A percentile compares a stretch with the other conserved stretches of the same genome.
Evolutionary conservation across 345 rosid species (phyloP).

Genomic region (Leavenworthia alabamica): DNA sequence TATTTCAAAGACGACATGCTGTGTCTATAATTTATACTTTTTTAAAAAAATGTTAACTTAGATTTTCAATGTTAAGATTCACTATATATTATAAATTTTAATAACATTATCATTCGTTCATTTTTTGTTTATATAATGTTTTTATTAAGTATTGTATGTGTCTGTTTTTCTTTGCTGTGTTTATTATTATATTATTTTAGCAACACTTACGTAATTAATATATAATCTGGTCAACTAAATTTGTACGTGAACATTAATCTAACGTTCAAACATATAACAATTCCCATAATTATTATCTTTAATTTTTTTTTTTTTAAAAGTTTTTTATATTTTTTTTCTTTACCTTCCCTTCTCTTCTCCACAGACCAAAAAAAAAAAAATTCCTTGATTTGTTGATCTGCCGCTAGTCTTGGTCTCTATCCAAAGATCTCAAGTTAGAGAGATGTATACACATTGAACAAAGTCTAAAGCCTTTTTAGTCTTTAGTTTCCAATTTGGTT

Average conservation of each 20-base stretch:
- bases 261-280: conserved; percentile 20
- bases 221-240: not conserved
- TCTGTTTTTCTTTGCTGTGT: too few relatives aligned
- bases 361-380: conserved; percentile 11
- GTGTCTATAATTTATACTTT: too few relatives aligned
- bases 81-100: too few relatives aligned
- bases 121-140: too few relatives aligned
- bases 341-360: conserved; percentile 45
- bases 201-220: too few relatives aligned
- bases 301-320: conserved; percentile 5
- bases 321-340: conserved; percentile 24
- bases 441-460: conserved; percentile 29
- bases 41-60: too few relatives aligned
- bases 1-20: too few relatives aligned
- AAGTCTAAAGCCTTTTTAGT: conserved; percentile 22
- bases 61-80: too few relatives aligned
- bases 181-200: too few relatives aligned
- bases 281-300: conserved; percentile 5
- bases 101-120: too few relatives aligned
- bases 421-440: conserved; percentile 40
- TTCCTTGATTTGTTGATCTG: conserved; percentile 84
- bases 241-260: conserved; percentile 14
- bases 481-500: not conserved
- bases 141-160: too few relatives aligned
- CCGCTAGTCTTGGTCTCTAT: conserved; percentile 56